Conservation (phyloP, 2,329 filamentous ascomycete species). For the Aspergillus brasiliensis region DNA sequence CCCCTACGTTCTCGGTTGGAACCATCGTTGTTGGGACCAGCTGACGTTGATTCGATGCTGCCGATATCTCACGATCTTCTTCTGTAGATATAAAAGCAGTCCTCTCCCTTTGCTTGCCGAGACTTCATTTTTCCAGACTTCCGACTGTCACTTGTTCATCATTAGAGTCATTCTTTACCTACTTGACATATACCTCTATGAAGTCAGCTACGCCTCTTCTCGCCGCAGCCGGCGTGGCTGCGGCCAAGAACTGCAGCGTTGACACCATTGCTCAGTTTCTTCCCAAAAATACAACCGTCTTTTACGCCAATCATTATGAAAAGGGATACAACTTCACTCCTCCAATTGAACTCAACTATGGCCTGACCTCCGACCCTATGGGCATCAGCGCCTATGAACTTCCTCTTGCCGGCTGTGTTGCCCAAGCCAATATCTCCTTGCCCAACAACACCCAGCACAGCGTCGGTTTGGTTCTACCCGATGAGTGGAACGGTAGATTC, state of each 20-base stretch:
- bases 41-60: neutral
- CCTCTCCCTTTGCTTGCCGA: neutral
- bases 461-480: neutral
- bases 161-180: neutral
- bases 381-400: slow-evolving; percentile 3
- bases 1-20: neutral
- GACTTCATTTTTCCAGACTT: neutral
- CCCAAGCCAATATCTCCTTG: slow-evolving; percentile 8
- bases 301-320: slow-evolving; percentile 2
- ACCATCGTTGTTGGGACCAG: neutral
- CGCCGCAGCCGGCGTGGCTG: slow-evolving; percentile 1
- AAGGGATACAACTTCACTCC: slow-evolving; percentile 7
- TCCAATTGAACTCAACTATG: slow-evolving; percentile 4
- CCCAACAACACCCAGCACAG: slow-evolving; percentile 10
- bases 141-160: neutral
- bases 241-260: slow-evolving; percentile 7
- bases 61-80: neutral
- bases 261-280: slow-evolving; percentile 1
- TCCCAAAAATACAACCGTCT: slow-evolving; percentile 3
- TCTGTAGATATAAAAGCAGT: neutral
- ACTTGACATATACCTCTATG: neutral
- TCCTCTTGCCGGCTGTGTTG: slow-evolving; percentile 2
- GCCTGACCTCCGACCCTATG: neutral
- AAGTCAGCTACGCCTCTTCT: neutral
- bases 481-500: slow-evolving; percentile 7